Evolutionary conservation across 305 asterid genomes (phyloP), one percentile per base, ranked within the genome.

Genomic region (Coffea humblotiana): DNA sequence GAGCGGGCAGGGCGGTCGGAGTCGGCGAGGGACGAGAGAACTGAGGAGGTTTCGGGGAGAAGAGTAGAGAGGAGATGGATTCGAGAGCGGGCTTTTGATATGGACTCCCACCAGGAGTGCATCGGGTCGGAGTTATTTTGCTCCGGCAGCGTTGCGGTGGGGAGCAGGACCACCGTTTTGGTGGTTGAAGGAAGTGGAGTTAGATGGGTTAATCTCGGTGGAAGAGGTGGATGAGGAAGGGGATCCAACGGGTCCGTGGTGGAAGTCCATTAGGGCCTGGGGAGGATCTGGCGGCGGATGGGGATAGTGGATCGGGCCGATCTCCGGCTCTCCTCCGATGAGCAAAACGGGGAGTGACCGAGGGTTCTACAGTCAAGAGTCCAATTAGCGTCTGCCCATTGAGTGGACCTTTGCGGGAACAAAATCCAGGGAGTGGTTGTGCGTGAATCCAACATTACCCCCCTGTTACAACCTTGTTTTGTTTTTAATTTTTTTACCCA

Each of bases 41-140:
- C 23, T 37, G 88, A 78, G 49, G 82, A 61, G 27, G 86, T 61
- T 61, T 86, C 88, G 0, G 93, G 94, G 58, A 94, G 87, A 32
- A 93, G 85, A 76, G 91, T 54, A 27, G 94, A 87, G 82, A 94
- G 95, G 78, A 88, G 94, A 77, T 90, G 97, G 88, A 94, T 92
- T 69, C 92, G 95, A 48, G 98, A 69, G 25, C 98, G 97, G 69
- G 98, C 98, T 83, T 88, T 91, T 86, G 98, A 91, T 82, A 94
- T 92, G 85, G 97, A 91, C 60, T 94, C 97, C 98, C 97, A 94
- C 98, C 97, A 94, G 4, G 97, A 88, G 82, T 90, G 97, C 93
- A 90, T 90, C 49, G 93, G 97, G 83, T 94, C 95, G 74, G 84
- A 82, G 82, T 75, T 81, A 81, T 76, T 76, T 89, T 74, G 72